Conservation (phyloP, 257 asterid species). For the Nemophila menziesii region DNA sequence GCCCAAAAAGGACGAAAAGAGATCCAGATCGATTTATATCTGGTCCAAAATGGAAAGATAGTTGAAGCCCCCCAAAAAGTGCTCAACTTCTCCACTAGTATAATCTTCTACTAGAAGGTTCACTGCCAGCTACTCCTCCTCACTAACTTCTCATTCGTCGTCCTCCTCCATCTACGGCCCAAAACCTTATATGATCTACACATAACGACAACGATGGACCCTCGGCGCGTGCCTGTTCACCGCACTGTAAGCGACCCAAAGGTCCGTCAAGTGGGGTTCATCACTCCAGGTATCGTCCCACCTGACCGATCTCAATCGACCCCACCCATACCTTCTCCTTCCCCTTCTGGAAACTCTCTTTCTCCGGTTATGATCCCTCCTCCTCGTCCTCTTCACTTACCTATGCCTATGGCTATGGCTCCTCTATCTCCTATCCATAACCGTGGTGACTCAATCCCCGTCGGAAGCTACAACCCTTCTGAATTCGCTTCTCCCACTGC, state of each 20-base stretch:
- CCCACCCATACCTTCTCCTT: constrained; percentile 29
- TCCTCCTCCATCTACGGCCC: neutral
- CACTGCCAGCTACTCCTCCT: too few relatives aligned
- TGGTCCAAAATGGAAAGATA: too few relatives aligned
- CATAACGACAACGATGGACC: constrained; percentile 33
- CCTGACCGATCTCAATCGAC: constrained; percentile 54
- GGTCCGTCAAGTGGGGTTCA: constrained; percentile 93
- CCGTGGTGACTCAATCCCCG: constrained; percentile 40
- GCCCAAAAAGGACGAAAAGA: too few relatives aligned
- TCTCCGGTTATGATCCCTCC: constrained; percentile 94
- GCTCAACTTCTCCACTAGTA: too few relatives aligned
- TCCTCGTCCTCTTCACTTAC: constrained; percentile 31
- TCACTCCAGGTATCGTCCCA: constrained; percentile 57
- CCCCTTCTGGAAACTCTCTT: constrained; percentile 56
- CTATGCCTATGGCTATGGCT: constrained; percentile 23
- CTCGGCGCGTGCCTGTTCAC: constrained; percentile 60
- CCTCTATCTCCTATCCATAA: constrained; percentile 35
- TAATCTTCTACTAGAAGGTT: too few relatives aligned
- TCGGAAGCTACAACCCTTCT: constrained; percentile 70
- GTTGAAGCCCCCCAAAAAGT: too few relatives aligned
- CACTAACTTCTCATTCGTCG: neutral
- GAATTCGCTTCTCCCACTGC: constrained; percentile 50
- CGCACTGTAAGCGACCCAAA: constrained; percentile 86
- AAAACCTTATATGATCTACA: constrained; percentile 5
- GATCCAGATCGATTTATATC: too few relatives aligned